Evolutionary conservation across 345 rosid genomes (phyloP).

Genomic region (Barbarea vulgaris): DNA sequence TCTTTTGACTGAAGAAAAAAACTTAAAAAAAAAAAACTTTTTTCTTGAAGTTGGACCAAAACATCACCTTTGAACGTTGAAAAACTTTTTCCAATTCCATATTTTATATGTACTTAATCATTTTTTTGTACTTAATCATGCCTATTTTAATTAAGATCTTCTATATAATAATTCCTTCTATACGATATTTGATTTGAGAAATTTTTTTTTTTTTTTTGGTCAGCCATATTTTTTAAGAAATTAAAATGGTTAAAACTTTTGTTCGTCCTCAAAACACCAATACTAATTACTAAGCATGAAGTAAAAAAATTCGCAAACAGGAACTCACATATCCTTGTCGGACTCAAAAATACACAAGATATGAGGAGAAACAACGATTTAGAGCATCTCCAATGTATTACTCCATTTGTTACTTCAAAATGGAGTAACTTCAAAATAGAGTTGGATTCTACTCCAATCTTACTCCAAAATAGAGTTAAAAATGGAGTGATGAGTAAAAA

Average conservation of each 20-base stretch:
- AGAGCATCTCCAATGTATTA: too few relatives aligned
- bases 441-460: too few relatives aligned
- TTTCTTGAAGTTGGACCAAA: constrained; percentile 10
- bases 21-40: not conserved
- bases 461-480: too few relatives aligned
- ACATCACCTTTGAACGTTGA: constrained; percentile 20
- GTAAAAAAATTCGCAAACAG: not conserved
- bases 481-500: too few relatives aligned
- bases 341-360: not conserved
- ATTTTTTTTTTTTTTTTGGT: too few relatives aligned
- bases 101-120: not conserved
- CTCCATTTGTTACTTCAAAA: too few relatives aligned
- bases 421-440: too few relatives aligned
- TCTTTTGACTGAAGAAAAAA: constrained; percentile 38
- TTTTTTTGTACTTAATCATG: constrained; percentile 2
- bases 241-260: not conserved
- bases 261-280: not conserved
- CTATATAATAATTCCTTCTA: not conserved
- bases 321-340: not conserved
- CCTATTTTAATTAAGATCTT: not conserved
- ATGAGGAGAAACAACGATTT: not conserved
- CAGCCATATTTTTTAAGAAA: not conserved
- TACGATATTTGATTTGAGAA: not conserved
- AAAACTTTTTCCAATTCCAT: constrained; percentile 13
- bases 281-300: not conserved